Evolutionary conservation across 2,329 filamentous ascomycete genomes (phyloP), one percentile per base, ranked within the genome.

Genomic region (Rutstroemia sp.): DNA sequence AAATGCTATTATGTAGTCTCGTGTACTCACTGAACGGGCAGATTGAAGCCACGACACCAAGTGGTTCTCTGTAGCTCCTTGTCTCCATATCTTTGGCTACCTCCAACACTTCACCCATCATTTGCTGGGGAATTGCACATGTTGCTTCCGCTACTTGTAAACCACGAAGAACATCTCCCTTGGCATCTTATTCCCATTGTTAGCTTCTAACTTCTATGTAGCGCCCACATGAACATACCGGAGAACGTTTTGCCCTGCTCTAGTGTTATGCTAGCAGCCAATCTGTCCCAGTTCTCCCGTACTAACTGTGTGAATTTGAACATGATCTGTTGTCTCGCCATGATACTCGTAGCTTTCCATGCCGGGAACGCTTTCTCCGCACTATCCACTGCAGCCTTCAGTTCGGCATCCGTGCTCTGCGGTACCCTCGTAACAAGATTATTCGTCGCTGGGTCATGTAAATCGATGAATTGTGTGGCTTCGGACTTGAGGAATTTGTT

Each of bases 61-160:
- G 74, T 58, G 89, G 88, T 78, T 94, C 89, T 60, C 83, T 81
- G 72, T 94, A 94, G 58, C 82, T 87, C 68, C 88, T 77, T 30
- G 89, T 94, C 77, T 94, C 89, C 89, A 94, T 94, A 67, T 94
- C 89, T 78, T 89, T 92, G 54, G 88, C 82, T 12, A 94, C 89
- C 76, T 94, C 89, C 36, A 94, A 78, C 46, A 94, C 78, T 74
- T 94, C 88, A 40, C 89, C 89, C 71, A 88, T 89, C 72, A 94
- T 78, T 70, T 92, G 82, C 65, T 89, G 89, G 0, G 89, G 88
- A 54, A 90, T 90, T 49, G 80, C 87, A 68, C 88, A 89, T 21
- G 89, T 86, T 6, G 87, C 88, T 77, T 94, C 89, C 2, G 89
- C 89, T 25, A 94, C 89, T 76, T 94, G 89, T 58, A 94, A 77